Evolutionary conservation across 2,329 filamentous ascomycete genomes (phyloP), one percentile per base, ranked within the genome.

Genomic region (Pestalotiopsis sp.): DNA sequence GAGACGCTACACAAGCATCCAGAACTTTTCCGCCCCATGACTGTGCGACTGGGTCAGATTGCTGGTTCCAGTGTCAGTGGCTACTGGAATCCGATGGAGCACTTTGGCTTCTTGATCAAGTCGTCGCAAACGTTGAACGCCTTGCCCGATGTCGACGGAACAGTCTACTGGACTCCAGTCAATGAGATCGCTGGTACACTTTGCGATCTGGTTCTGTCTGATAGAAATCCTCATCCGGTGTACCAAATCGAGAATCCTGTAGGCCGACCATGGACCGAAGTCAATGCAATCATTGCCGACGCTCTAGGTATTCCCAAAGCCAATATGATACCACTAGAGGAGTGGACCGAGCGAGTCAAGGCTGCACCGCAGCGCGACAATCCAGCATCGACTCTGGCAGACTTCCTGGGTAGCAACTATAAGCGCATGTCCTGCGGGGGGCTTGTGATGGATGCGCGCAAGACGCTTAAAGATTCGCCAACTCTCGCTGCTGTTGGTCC

Each of bases 41-140:
- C 74, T 0, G 81, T 85, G 0, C 80, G 87, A 0, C 77, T 83
- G 0, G 87, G 84, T 0, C 87, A 90, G 73, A 85, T 90, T 56
- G 79, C 86, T 1, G 87, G 87, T 0, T 85, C 82, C 0, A 81
- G 72, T 3, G 78, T 68, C 0, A 87, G 77, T 67, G 87, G 86
- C 0, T 84, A 83, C 72, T 90, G 87, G 87, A 89, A 89, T 70
- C 76, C 81, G 0, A 78, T 80, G 36, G 86, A 89, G 72, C 84
- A 88, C 69, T 76, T 88, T 13, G 72, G 78, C 0, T 86, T 86
- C 69, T 68, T 89, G 25, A 73, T 87, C 65, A 87, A 87, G 73
- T 85, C 83, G 0, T 81, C 83, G 0, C 84, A 88, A 70, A 82
- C 81, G 0, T 69, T 88, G 0, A 75, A 76, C 0, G 78, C 74